Conservation (phyloP, 2,329 filamentous ascomycete species). For the Scedosporium aurantiacum region DNA sequence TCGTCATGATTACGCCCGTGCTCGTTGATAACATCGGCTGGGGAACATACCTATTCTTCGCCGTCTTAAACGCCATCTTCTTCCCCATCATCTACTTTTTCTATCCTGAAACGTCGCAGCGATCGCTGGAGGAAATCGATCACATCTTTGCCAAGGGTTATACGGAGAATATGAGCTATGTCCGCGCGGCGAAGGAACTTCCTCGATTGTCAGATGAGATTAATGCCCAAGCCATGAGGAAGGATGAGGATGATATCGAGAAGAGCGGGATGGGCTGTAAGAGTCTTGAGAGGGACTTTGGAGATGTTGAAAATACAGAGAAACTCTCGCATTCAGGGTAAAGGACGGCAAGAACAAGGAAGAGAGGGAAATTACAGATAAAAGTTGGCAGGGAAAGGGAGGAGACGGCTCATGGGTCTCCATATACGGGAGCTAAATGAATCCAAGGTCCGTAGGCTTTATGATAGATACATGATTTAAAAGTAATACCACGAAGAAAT, state of each 20-base stretch:
- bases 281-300: too few species aligned
- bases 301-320: too few species aligned
- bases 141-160: slow-evolving; percentile 39
- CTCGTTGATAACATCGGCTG: slow-evolving; percentile 46
- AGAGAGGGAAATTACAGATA: too few species aligned
- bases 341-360: too few species aligned
- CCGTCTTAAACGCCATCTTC: slow-evolving; percentile 30
- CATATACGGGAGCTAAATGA: too few species aligned
- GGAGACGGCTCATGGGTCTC: too few species aligned
- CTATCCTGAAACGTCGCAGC: slow-evolving; percentile 34
- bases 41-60: slow-evolving; percentile 50
- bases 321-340: too few species aligned
- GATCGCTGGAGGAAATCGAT: slow-evolving; percentile 53
- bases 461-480: too few species aligned
- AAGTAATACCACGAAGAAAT: too few species aligned
- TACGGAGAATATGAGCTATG: slow-evolving; percentile 48
- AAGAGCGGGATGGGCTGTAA: background rate
- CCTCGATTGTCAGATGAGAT: slow-evolving; percentile 43
- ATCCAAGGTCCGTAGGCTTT: too few species aligned
- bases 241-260: background rate
- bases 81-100: slow-evolving; percentile 34
- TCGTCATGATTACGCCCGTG: slow-evolving; percentile 70
- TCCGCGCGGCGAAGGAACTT: slow-evolving; percentile 44
- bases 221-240: slow-evolving; percentile 28
- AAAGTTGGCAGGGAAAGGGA: too few species aligned